These are phyloP conservation scores for Pichia gijzeniarum DNA, from an alignment of 805 yeast species.

Conservation along the genomic window DNA sequence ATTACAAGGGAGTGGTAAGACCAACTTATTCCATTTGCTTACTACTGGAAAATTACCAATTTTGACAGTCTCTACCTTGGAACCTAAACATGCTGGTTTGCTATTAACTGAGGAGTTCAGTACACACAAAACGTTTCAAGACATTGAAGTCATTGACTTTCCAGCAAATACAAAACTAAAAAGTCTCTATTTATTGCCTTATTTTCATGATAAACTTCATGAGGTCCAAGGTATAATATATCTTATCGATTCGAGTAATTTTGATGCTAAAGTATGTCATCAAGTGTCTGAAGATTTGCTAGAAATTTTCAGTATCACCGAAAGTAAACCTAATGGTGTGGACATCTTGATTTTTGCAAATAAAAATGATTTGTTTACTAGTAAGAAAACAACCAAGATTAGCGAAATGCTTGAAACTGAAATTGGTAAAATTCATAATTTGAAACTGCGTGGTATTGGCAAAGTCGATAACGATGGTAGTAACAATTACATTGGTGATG, in stretches of 20 bases:
- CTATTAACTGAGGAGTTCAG: constrained; percentile 28
- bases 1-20: constrained; percentile 20
- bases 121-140: constrained; percentile 26
- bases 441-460: constrained; percentile 39
- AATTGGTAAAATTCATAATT: constrained; percentile 47
- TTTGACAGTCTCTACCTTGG: constrained; percentile 46
- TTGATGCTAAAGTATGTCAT: constrained; percentile 41
- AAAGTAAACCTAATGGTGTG: constrained; percentile 56
- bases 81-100: constrained; percentile 35
- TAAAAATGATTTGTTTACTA: constrained; percentile 79
- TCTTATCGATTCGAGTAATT: constrained; percentile 68
- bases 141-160: constrained; percentile 58
- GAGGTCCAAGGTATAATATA: constrained; percentile 63
- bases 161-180: constrained; percentile 86
- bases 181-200: constrained; percentile 44
- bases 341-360: constrained; percentile 77
- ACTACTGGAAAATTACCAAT: constrained; percentile 18
- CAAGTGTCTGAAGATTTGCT: constrained; percentile 53
- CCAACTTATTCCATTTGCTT: constrained; percentile 18
- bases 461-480: constrained; percentile 37
- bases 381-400: constrained; percentile 63
- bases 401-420: constrained; percentile 55
- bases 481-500: constrained; percentile 11
- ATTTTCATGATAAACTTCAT: constrained; percentile 36
- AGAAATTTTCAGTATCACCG: constrained; percentile 56